Base-by-base conservation (phyloP, 2,329 filamentous ascomycete species). In the Paraphaeosphaeria minitans region DNA sequence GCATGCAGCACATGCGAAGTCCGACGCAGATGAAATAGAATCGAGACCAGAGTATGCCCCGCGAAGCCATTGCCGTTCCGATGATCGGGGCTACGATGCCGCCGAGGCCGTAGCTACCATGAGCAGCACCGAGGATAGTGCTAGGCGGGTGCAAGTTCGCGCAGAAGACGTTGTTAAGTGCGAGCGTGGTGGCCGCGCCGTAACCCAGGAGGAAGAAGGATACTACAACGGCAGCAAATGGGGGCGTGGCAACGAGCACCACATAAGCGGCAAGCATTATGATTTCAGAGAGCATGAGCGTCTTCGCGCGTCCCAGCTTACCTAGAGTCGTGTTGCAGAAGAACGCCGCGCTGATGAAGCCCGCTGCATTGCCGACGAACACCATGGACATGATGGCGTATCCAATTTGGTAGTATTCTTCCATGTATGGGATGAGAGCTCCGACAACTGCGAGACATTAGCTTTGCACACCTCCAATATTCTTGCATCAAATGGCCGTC, bases 381-480 rank as follows among this genome's bases (percentile, higher is more conserved):
- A 96, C 91, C 39, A 94, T 80, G 1, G 92, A 94, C 2, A 95
- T 90, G 9, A 92, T 77, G 2, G 87, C 89, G 73, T 95, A 94
- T 43, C 88, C 89, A 56, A 95, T 91, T 58, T 82, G 65, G 70
- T 94, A 96, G 67, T 90, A 85, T 74, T 79, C 81, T 73, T 94
- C 90, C 75, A 96, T 90, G 70, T 92, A 92, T 0, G 92, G 91
- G 65, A 96, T 90, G 57, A 95, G 71, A 12, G 91, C 90, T 70
- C 92, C 92, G 1, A 91, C 86, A 0, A 89, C 79, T 66, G 45
- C 0, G 29, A 31, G 4, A 31, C 10, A 8, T 31, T 12, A 31
- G 29, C 29, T 8, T 31, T 31, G 29, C 29, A 31, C 29, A 31
- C 29, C 5, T 31, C 29, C 10, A 4, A 27, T 27, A 27, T 27